Percentiles rank a stretch among this genome's conserved stretches.
phyloP scores from a whole-genome alignment of 179 eudicot species.

The Vitellaria paradoxa region DNA sequence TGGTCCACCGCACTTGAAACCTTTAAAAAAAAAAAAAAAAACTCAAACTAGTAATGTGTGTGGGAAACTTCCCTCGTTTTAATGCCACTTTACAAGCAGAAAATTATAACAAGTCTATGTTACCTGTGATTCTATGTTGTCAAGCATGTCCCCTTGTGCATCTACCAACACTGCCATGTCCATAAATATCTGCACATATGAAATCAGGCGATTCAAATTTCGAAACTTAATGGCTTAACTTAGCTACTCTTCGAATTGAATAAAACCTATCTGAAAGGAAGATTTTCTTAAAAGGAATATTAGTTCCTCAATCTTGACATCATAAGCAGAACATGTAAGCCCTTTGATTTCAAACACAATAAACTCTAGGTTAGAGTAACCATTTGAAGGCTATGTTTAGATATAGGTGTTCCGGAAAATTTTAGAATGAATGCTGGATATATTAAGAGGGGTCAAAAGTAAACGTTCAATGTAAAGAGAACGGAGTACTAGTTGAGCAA shows the following conservation, averaged over 20 bases:
- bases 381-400: background rate
- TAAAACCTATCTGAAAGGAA: background rate
- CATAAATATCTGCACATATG: conserved; percentile 65
- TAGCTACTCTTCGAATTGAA: background rate
- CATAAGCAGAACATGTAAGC: background rate
- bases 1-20: conserved; percentile 94
- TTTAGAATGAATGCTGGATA: background rate
- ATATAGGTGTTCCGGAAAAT: background rate
- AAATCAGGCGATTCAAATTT: background rate
- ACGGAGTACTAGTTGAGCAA: no score
- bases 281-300: background rate
- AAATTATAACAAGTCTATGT: conserved; percentile 5
- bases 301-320: conserved; percentile 10
- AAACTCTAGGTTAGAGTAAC: background rate
- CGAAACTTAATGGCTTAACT: background rate
- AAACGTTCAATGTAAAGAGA: no score
- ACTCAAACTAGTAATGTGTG: no score
- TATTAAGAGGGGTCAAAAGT: no score
- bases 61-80: background rate
- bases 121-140: conserved; percentile 96
- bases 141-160: conserved; percentile 93
- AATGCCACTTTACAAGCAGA: no score
- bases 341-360: background rate
- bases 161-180: conserved; percentile 96
- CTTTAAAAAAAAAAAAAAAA: conserved; percentile 25